Base-by-base conservation (phyloP, 2,329 filamentous ascomycete species). In the Monosporascus cannonballus region DNA sequence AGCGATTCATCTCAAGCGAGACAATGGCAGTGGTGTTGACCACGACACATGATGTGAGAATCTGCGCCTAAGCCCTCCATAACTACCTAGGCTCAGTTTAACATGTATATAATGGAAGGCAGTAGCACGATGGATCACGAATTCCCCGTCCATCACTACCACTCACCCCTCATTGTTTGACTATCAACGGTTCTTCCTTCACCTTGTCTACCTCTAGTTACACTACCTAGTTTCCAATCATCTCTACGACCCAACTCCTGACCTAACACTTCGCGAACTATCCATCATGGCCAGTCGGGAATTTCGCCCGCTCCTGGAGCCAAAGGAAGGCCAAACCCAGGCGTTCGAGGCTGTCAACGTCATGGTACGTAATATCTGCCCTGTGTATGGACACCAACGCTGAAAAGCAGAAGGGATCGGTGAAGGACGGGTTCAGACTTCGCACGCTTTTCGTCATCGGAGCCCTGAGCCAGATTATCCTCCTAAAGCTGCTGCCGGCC, bases 391-490 rank as follows among this genome's bases (percentile, higher is more conserved):
- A 42, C n/a, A 4, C 18, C 22, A 20, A 24, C 24, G 18, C 39
- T 42, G 3, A 42, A 22, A 45, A 25, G 1, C 14, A 25, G 22
- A 46, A 17, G 42, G n/a, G n/a, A 18, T 6, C 25, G n/a, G 24
- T 46, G 22, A 73, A 73, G 56, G 65, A 72, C 47, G 51, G 62
- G 8, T 63, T 75, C 51, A 66, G 62, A 2, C 58, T 70, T 11
- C 64, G 63, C 7, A 68, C 66, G 3, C 59, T 68, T 7, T 44
- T 72, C 11, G 53, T 68, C 17, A 47, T 69, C 17, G 71, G 70
- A 11, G 72, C 70, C 17, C 22, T 69, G 6, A 18, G 63, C 4
- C 74, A 76, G 54, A 57, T 66, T 20, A 17, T 57, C 45, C 52
- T 75, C 27, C 68, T 64, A 18, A 52, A 63, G 18, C 6, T 65